Conservation (phyloP, 192 early-diverging fungal genomes). For the Phycomyces blakesleeanus region DNA sequence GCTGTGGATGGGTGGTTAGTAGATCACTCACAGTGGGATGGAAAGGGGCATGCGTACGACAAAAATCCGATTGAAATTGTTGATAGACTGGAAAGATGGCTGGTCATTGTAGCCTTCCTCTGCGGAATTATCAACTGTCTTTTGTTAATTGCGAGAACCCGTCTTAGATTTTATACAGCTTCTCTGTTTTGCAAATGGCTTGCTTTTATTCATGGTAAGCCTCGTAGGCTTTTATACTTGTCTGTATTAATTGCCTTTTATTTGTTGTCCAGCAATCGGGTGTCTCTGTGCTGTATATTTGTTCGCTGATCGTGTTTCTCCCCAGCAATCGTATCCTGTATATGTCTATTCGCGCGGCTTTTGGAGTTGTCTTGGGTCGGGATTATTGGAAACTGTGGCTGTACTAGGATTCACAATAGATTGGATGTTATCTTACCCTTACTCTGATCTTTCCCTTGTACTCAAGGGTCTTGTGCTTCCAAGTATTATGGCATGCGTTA, state of each 20-base stretch:
- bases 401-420: constrained; percentile 2
- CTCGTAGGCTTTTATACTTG: no score
- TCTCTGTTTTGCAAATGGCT: neutral
- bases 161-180: neutral
- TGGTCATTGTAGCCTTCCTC: neutral
- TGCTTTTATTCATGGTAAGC: neutral
- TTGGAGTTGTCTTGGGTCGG: constrained; percentile 1
- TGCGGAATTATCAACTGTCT: neutral
- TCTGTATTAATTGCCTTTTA: neutral
- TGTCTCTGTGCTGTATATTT: neutral
- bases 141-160: neutral
- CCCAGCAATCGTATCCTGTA: neutral
- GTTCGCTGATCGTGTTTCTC: neutral
- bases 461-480: neutral
- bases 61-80: neutral
- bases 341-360: constrained; percentile 7
- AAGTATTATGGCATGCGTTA: neutral
- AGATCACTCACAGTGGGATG: constrained; percentile 11
- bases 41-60: constrained; percentile 2
- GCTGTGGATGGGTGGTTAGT: neutral
- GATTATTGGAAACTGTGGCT: neutral
- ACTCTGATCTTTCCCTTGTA: neutral
- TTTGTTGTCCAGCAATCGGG: neutral
- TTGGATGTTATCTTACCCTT: constrained; percentile 1
- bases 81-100: neutral